These are phyloP conservation scores for Cladophialophora carrionii DNA, from an alignment of 2,329 filamentous ascomycete genomes.

Conservation along the genomic window DNA sequence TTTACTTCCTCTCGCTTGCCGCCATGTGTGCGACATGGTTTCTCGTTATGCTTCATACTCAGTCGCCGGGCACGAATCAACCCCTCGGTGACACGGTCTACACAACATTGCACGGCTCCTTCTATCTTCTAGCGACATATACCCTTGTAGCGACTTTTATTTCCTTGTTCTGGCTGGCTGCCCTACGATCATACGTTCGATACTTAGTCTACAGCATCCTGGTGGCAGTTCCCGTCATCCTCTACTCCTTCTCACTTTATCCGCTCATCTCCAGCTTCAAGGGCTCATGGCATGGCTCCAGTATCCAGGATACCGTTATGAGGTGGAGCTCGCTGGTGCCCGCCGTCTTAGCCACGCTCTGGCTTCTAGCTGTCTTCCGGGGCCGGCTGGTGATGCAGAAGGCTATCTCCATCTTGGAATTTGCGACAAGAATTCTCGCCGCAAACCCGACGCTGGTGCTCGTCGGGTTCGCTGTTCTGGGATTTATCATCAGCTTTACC, in stretches of 20 bases:
- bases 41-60: slow-evolving; percentile 86
- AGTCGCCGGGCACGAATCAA: slow-evolving; percentile 67
- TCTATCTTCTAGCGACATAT: slow-evolving; percentile 86
- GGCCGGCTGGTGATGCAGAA: slow-evolving; percentile 79
- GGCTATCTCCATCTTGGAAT: slow-evolving; percentile 87
- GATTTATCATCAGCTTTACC: slow-evolving; percentile 80
- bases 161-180: slow-evolving; percentile 85
- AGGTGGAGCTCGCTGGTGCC: slow-evolving; percentile 82
- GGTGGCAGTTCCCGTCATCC: slow-evolving; percentile 79
- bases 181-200: slow-evolving; percentile 83
- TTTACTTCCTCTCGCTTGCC: slow-evolving; percentile 83
- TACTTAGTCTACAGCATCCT: slow-evolving; percentile 80
- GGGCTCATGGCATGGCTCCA: slow-evolving; percentile 71
- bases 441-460: slow-evolving; percentile 81
- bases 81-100: slow-evolving; percentile 93
- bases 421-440: slow-evolving; percentile 82
- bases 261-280: slow-evolving; percentile 88
- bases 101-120: slow-evolving; percentile 80
- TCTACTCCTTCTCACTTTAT: slow-evolving; percentile 89
- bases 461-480: slow-evolving; percentile 79
- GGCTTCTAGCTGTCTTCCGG: slow-evolving; percentile 81
- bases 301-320: slow-evolving; percentile 86
- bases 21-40: slow-evolving; percentile 86
- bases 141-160: slow-evolving; percentile 88
- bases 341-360: slow-evolving; percentile 70